Conservation (phyloP, 306 rosid species). For the Gynostemma pentaphyllum region DNA sequence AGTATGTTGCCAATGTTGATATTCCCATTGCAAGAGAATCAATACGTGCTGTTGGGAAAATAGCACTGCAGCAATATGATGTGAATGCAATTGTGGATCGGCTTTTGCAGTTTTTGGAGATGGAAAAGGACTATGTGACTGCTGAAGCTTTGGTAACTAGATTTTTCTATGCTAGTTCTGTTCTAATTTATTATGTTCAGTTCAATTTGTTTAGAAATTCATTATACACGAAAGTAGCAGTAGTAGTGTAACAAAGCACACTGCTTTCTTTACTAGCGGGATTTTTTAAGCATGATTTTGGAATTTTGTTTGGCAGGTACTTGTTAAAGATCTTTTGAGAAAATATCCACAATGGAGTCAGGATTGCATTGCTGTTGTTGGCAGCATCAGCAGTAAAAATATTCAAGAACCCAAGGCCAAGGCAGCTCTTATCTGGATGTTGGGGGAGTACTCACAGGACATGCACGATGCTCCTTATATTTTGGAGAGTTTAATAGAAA, state of each 20-base stretch:
- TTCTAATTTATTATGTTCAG: not conserved
- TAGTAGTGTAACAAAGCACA: not conserved
- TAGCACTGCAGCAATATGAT: constrained; percentile 97
- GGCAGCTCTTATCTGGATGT: constrained; percentile 98
- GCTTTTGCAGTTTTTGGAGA: constrained; percentile 97
- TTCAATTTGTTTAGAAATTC: not conserved
- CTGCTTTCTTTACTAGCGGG: not conserved
- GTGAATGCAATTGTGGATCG: constrained; percentile 98
- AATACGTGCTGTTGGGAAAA: constrained; percentile 97
- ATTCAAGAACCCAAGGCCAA: constrained; percentile 97
- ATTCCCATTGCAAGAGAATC: constrained; percentile 99
- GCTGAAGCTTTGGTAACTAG: constrained; percentile 91
- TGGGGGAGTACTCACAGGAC: constrained; percentile 96
- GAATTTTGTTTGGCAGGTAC: constrained; percentile 53
- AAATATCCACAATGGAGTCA: constrained; percentile 99
- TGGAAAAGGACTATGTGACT: constrained; percentile 99
- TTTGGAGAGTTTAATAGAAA: constrained; percentile 75
- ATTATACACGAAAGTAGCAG: not conserved
- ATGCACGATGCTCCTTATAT: constrained; percentile 95
- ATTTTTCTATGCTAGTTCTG: not conserved
- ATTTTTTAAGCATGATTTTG: constrained; percentile 12
- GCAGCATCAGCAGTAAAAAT: constrained; percentile 94
- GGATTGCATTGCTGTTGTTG: constrained; percentile 98
- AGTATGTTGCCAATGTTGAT: constrained; percentile 99
- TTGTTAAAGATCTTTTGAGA: constrained; percentile 89